Conservation (phyloP, 1,284 basidiomycete genomes). For the Papiliotrema fonsecae region DNA sequence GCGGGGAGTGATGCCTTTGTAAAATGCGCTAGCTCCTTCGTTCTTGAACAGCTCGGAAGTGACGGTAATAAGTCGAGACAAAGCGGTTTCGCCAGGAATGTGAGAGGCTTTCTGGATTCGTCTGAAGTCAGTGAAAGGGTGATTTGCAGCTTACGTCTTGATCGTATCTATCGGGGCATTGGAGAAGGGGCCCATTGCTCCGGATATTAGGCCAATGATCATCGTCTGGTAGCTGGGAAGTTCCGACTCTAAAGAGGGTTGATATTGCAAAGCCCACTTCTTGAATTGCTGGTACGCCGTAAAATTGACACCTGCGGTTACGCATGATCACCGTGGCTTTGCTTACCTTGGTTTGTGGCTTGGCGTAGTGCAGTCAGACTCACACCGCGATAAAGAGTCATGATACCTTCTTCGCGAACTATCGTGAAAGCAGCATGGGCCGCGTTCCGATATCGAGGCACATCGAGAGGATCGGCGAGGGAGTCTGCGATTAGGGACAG, state of each 20-base stretch:
- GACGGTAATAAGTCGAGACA: conserved; percentile 68
- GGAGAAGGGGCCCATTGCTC: conserved; percentile 95
- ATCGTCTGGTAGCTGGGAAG: conserved; percentile 94
- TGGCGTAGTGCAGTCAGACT: conserved; percentile 88
- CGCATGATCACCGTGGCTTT: not conserved
- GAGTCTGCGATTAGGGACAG: conserved; percentile 55
- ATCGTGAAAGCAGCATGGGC: conserved; percentile 96
- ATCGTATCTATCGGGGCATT: conserved; percentile 98
- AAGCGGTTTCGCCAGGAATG: conserved; percentile 68
- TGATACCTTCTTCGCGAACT: conserved; percentile 82
- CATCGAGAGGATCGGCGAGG: conserved; percentile 89
- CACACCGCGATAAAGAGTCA: conserved; percentile 88
- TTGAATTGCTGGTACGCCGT: conserved; percentile 98
- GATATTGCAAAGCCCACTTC: conserved; percentile 67
- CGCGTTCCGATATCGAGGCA: conserved; percentile 85
- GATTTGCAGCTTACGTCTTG: conserved; percentile 60
- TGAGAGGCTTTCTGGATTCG: conserved; percentile 74
- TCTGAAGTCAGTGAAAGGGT: conserved; percentile 12
- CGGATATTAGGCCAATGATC: conserved; percentile 88
- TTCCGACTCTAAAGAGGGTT: conserved; percentile 62
- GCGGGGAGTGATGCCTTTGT: conserved; percentile 95
- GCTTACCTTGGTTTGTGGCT: conserved; percentile 91
- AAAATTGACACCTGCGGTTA: conserved; percentile 76
- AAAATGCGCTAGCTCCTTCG: conserved; percentile 86
- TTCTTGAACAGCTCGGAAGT: conserved; percentile 86